Conservation (phyloP, 1,139 yeast genomes). For the Blastobotrys aristatus region DNA sequence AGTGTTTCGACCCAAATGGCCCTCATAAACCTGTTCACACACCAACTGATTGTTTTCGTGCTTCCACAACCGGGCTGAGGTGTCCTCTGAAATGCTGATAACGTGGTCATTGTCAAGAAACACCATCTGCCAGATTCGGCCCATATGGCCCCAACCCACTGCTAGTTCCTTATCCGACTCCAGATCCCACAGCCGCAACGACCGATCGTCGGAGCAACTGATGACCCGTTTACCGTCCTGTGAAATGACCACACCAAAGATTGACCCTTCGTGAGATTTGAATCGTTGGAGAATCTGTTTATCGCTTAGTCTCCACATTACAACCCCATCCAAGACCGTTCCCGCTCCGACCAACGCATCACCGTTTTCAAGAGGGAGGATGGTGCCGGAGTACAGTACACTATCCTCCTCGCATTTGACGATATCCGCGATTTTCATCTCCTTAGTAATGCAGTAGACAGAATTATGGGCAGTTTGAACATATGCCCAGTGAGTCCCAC, state of each 20-base stretch:
- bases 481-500: slow-evolving; percentile 34
- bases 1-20: slow-evolving; percentile 79
- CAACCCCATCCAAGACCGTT: slow-evolving; percentile 84
- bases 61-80: slow-evolving; percentile 79
- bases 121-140: slow-evolving; percentile 81
- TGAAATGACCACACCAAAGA: slow-evolving; percentile 73
- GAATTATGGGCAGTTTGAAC: slow-evolving; percentile 79
- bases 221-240: slow-evolving; percentile 50
- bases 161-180: slow-evolving; percentile 52
- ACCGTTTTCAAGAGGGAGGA: slow-evolving; percentile 43
- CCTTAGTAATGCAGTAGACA: slow-evolving; percentile 45
- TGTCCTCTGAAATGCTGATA: slow-evolving; percentile 80
- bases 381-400: slow-evolving; percentile 79
- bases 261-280: slow-evolving; percentile 82
- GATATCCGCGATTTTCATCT: slow-evolving; percentile 37
- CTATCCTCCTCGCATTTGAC: slow-evolving; percentile 67
- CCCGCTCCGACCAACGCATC: slow-evolving; percentile 70
- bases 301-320: slow-evolving; percentile 54
- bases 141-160: slow-evolving; percentile 94
- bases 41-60: slow-evolving; percentile 30
- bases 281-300: slow-evolving; percentile 50
- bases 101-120: slow-evolving; percentile 50
- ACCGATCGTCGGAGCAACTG: slow-evolving; percentile 91
- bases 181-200: slow-evolving; percentile 71
- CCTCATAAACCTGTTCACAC: slow-evolving; percentile 48